Conservation (phyloP, 106 monocot species). For the Ottelia alismoides region DNA sequence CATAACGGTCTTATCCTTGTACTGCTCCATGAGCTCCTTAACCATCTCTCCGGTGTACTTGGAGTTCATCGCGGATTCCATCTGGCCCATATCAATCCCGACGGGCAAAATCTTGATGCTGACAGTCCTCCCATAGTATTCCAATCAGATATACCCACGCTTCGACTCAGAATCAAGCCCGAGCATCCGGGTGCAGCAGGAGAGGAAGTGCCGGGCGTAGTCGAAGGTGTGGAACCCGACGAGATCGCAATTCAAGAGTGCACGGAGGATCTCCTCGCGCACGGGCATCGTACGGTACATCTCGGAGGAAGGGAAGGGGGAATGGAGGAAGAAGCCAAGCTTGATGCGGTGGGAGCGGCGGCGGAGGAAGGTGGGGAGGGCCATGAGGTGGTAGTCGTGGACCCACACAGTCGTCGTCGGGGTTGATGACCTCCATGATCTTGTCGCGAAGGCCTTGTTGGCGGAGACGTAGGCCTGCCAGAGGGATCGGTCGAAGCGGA, state of each 20-base stretch:
- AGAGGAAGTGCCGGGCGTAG: conserved; percentile 77
- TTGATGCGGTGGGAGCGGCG: conserved; percentile 38
- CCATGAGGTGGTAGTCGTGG: conserved; percentile 80
- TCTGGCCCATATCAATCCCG: conserved; percentile 59
- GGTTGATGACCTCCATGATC: conserved; percentile 39
- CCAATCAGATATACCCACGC: conserved; percentile 55
- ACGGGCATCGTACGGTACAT: conserved; percentile 72
- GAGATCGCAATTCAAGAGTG: conserved; percentile 64
- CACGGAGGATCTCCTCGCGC: conserved; percentile 61
- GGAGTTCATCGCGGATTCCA: conserved; percentile 24
- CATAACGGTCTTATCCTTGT: conserved; percentile 26
- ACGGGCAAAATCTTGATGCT: conserved; percentile 65
- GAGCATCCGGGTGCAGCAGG: conserved; percentile 57
- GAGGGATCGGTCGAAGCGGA: conserved; percentile 35
- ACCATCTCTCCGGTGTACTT: conserved; percentile 21
- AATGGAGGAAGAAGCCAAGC: conserved; percentile 80
- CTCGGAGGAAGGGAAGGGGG: conserved; percentile 83
- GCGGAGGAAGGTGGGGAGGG: conserved; percentile 69
- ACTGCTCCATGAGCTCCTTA: conserved; percentile 20
- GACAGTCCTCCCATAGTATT: conserved; percentile 80
- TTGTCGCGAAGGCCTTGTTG: conserved; percentile 56
- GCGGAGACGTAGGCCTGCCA: conserved; percentile 68
- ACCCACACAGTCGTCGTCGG: conserved; percentile 74
- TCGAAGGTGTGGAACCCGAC: conserved; percentile 90
- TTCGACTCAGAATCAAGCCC: conserved; percentile 72